Evolutionary conservation across 176 grass and related monocot species (phyloP).

Genomic region (Typha latifolia): DNA sequence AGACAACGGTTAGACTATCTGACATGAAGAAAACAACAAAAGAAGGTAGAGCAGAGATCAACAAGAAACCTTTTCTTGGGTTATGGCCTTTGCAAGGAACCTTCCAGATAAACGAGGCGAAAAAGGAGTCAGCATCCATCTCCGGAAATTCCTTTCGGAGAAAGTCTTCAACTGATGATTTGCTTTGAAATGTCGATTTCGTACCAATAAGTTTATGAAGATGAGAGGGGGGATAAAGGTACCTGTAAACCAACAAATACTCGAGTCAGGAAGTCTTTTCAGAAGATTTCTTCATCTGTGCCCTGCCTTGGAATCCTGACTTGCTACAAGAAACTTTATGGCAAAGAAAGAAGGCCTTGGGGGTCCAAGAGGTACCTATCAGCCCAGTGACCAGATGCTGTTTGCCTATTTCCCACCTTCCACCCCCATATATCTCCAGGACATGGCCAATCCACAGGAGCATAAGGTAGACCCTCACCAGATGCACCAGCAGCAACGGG

Average conservation of each 20-base stretch:
- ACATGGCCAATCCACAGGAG: conserved; percentile 64
- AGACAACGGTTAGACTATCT: neutral
- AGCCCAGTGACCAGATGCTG: conserved; percentile 43
- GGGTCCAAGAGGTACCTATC: conserved; percentile 32
- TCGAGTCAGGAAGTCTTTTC: conserved; percentile 3
- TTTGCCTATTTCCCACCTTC: conserved; percentile 48
- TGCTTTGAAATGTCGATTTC: conserved; percentile 54
- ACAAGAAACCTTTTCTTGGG: conserved; percentile 32
- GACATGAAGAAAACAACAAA: neutral
- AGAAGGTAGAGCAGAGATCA: neutral
- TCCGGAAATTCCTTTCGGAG: conserved; percentile 58
- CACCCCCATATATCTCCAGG: conserved; percentile 58
- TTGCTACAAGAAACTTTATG: neutral
- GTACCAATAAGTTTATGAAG: conserved; percentile 42
- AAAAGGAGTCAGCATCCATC: conserved; percentile 53
- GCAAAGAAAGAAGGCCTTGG: neutral
- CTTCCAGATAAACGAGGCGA: conserved; percentile 83
- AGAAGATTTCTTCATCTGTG: neutral
- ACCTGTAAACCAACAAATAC: conserved; percentile 41
- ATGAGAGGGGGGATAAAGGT: conserved; percentile 48
- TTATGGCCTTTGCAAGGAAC: conserved; percentile 40
- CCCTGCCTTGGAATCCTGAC: neutral
- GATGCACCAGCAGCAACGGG: conserved; percentile 43
- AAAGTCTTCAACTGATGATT: conserved; percentile 57
- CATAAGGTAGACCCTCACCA: conserved; percentile 57